Evolutionary conservation across 345 rosid species (phyloP), one percentile per base, ranked within the genome.

Genomic region (Brassica carinata): DNA sequence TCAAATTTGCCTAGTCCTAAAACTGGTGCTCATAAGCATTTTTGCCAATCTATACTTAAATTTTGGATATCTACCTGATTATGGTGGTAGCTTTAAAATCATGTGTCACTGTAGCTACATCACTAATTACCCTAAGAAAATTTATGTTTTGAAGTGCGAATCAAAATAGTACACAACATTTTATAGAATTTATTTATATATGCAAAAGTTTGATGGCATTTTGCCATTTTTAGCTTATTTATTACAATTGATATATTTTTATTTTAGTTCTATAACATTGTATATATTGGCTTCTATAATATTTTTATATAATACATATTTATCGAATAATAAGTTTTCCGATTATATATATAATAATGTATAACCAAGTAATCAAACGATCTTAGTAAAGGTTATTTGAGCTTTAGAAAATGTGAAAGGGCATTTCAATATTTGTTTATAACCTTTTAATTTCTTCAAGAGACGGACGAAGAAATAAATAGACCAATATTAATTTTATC

Each of bases 361-460:
- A 14, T 62, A 23, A 64, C 11, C 18, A 30, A 53, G 33, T 30
- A 40, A 66, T 34, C 15, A 58, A 43, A 66, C 14, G 45, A 13
- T 43, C 61, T 34, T 36, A 43, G 55, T 13, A 48, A 33, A 67
- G 7, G 55, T 59, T 62, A 11, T 19, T 59, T 73, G 51, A 70
- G 76, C 76, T 75, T 75, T 80, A 63, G 76, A 75, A 69, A 26
- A 29, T 64, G 79, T 80, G 79, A 80, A 80, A 80, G 83, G 83
- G 72, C 83, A 80, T 11, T 63, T 58, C 58, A 26, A 63, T 57
- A 53, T 36, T 51, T 69, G 67, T 69, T 15, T 61, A 64, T 48
- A 75, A 64, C 79, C 83, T 80, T 80, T 80, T 53, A 75, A 75
- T 69, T 58, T 64, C 23, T 19, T 19, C 23, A 19, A 19, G 23